Evolutionary conservation across 768 basidiomycete genomes (phyloP).

Genomic region (Exidia glandulosa): DNA sequence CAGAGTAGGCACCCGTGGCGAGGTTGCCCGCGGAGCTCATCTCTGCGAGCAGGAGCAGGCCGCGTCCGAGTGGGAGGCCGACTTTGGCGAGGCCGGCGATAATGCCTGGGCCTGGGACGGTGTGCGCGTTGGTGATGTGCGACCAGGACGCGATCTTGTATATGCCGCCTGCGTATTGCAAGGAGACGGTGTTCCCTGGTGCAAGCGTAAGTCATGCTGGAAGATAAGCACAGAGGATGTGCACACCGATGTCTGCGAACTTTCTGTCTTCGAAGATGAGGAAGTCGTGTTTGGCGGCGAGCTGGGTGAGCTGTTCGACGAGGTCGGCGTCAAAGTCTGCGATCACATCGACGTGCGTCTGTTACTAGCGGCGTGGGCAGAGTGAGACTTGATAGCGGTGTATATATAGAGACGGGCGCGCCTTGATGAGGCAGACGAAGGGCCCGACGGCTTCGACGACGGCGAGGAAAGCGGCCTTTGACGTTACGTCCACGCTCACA

Average conservation of each 20-base stretch:
- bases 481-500: slow-evolving; percentile 91
- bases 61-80: slow-evolving; percentile 74
- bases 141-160: slow-evolving; percentile 94
- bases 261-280: slow-evolving; percentile 97
- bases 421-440: slow-evolving; percentile 91
- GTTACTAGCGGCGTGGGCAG: slow-evolving; percentile 19
- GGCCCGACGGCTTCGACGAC: slow-evolving; percentile 86
- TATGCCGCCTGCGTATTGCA: slow-evolving; percentile 89
- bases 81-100: slow-evolving; percentile 82
- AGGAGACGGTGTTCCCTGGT: slow-evolving; percentile 86
- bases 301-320: slow-evolving; percentile 53
- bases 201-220: slow-evolving; percentile 1
- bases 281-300: slow-evolving; percentile 80
- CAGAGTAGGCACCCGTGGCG: slow-evolving; percentile 73
- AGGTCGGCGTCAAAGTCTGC: slow-evolving; percentile 77
- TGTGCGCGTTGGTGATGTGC: slow-evolving; percentile 94
- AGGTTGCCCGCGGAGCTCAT: slow-evolving; percentile 91
- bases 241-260: slow-evolving; percentile 93
- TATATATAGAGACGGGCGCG: slow-evolving; percentile 18
- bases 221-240: background rate
- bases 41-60: slow-evolving; percentile 84
- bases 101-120: slow-evolving; percentile 91
- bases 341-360: slow-evolving; percentile 97
- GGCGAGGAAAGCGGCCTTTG: slow-evolving; percentile 60
- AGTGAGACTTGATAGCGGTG: slow-evolving; percentile 5